Base-by-base conservation (phyloP, 148 eudicot genomes). In the Diospyros kaki region DNA sequence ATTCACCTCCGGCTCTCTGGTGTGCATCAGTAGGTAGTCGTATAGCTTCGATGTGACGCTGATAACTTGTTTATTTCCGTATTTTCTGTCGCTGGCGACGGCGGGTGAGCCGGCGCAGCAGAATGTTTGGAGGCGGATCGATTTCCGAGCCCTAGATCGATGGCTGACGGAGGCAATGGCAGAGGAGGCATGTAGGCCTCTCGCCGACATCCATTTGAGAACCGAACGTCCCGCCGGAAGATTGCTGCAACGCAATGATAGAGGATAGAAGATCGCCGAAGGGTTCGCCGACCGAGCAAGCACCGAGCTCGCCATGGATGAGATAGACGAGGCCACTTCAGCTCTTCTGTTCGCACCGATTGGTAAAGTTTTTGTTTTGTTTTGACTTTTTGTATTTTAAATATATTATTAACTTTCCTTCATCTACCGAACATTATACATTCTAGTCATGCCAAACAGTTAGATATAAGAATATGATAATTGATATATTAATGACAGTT, bases 41-140 rank as follows among this genome's bases (percentile, higher is more conserved):
- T 95, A 95, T n/a, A 95, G 86, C 66, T 78, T 75, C 9, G 97
- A 90, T 66, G 87, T 90, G 45, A 95, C 62, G 66, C 89, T 89
- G 72, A 95, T 86, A 48, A 92, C 85, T 72, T 92, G 90, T 76
- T 95, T 95, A 55, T 82, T 87, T 17, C 93, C 93, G 56, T 89
- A 90, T 69, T 79, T 88, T 7, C 69, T 75, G 75, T 88, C 89
- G 48, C 83, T 77, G 62, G 89, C 77, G 7, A 85, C 84, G 50
- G 81, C 78, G 5, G 78, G 81, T 17, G 80, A 75, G 52, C 80
- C 76, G 8, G 82, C 66, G 4, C 78, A 83, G 54, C 83, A 78
- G 40, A 81, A 60, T 66, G 78, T 56, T 17, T 15, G 60, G 42
- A 63, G 38, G 52, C 52, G 52, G 6, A 4, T 48, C 52, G 6